Base-by-base conservation (phyloP, 345 rosid species). In the Triadica sebifera region DNA sequence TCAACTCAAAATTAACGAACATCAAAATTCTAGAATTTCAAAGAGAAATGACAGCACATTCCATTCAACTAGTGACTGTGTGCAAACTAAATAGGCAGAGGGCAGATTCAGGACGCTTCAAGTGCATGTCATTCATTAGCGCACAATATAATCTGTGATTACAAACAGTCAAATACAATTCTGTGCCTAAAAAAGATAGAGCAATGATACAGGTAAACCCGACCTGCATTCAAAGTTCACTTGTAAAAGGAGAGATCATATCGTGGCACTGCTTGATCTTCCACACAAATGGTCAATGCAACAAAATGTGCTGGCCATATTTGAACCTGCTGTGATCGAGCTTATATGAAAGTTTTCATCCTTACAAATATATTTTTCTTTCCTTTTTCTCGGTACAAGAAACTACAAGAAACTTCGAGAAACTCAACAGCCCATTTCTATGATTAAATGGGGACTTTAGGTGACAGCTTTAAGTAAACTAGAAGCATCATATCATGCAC, bases 401-500 rank as follows among this genome's bases (percentile, higher is more conserved):
- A 58, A 70, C 1, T 53, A 68, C 56, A 60, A 73, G 59, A 55
- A 55, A 68, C 12, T 41, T 61, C 29, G 39, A n/a, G 12, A 70
- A 45, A 50, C 73, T 66, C 73, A 50, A 66, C 63, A 72, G 38
- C 19, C 77, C 56, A 57, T 60, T 68, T 53, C 38, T 15, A 37
- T 19, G 57, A 71, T 43, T 62, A 51, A 63, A 60, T 65, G 52
- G 61, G 72, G 19, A 13, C 9, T 34, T 66, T 51, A 50, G 16
- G 29, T n/a, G 49, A 24, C 63, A 55, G 38, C 52, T 67, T 50
- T 52, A 59, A 22, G 52, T 47, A n/a, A 65, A 56, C 10, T 49
- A 70, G 53, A 66, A 65, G 16, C 38, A 58, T 7, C 62, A 38
- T 34, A 53, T 71, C 71, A 16, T 20, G 43, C 24, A 61, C 59